phyloP scores from a whole-genome alignment of 768 basidiomycete species.

The Nevesoporus exiguus region DNA sequence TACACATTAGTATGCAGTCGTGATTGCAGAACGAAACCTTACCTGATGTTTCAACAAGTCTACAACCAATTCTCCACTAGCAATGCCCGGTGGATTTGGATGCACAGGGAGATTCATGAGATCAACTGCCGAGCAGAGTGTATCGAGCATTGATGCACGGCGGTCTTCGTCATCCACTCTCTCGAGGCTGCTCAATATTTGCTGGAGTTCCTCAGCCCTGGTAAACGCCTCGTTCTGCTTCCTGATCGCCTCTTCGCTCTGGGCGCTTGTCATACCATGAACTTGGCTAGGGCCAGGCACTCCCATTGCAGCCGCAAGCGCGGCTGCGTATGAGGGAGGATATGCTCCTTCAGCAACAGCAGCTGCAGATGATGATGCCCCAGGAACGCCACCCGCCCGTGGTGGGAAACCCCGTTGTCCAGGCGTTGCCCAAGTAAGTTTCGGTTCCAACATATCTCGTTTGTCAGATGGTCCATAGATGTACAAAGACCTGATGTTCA shows the following conservation, averaged over 20 bases:
- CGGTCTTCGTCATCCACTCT: constrained; percentile 77
- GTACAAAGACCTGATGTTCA: constrained; percentile 50
- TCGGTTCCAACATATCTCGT: constrained; percentile 57
- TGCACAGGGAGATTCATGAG: constrained; percentile 68
- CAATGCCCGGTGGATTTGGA: constrained; percentile 66
- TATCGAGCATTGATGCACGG: constrained; percentile 67
- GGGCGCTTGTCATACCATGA: constrained; percentile 1
- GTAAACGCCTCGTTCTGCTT: constrained; percentile 41
- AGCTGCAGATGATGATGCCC: constrained; percentile 23
- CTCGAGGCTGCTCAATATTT: constrained; percentile 64
- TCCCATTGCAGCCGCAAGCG: constrained; percentile 14
- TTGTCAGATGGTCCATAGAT: constrained; percentile 69
- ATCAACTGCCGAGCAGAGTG: constrained; percentile 65
- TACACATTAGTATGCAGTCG: background rate
- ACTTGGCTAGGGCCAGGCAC: constrained; percentile 22
- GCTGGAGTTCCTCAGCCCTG: constrained; percentile 64
- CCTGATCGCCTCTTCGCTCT: constrained; percentile 25
- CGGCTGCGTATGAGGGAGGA: constrained; percentile 13
- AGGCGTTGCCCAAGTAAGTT: constrained; percentile 73
- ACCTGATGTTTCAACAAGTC: constrained; percentile 85
- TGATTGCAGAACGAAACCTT: background rate
- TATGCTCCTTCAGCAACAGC: constrained; percentile 13
- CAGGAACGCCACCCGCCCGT: constrained; percentile 14
- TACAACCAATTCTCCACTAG: constrained; percentile 61
- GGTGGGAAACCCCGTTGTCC: constrained; percentile 53